Percentiles rank a stretch among this genome's conserved stretches.
phyloP scores from a whole-genome alignment of 2,329 filamentous ascomycete species.

The Pseudogymnoascus sp. region DNA sequence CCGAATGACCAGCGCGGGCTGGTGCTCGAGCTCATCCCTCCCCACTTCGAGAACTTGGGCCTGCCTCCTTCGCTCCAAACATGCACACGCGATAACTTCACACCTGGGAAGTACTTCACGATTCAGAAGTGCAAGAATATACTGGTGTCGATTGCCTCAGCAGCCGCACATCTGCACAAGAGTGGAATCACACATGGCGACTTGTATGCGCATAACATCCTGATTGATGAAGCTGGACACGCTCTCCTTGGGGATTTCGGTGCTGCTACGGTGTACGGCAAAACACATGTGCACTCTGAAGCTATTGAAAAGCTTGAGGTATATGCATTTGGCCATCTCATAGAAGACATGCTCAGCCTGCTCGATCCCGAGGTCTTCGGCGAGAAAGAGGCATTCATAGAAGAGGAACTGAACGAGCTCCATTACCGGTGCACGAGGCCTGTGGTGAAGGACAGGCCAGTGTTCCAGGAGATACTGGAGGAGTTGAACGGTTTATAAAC shows the following conservation, averaged over 20 bases:
- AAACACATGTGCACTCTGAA: conserved; percentile 17
- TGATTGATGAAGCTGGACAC: conserved; percentile 34
- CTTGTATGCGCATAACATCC: conserved; percentile 41
- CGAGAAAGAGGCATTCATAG: conserved; percentile 24
- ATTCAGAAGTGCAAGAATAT: conserved; percentile 30
- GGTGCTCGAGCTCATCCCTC: conserved; percentile 40
- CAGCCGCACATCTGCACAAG: conserved; percentile 37
- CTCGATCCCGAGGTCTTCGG: conserved; percentile 12
- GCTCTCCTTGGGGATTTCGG: conserved; percentile 42
- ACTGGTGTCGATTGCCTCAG: conserved; percentile 35
- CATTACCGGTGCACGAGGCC: conserved; percentile 26
- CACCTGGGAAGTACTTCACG: conserved; percentile 25
- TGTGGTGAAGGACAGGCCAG: conserved; percentile 23
- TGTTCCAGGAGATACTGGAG: conserved; percentile 21
- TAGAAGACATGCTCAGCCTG: conserved; percentile 36
- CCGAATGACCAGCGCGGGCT: conserved; percentile 35
- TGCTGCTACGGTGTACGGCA: conserved; percentile 38
- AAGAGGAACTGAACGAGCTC: conserved; percentile 23
- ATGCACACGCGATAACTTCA: conserved; percentile 40
- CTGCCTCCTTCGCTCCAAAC: conserved; percentile 36
- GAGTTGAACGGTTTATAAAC: conserved; percentile 18
- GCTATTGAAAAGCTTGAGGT: conserved; percentile 38
- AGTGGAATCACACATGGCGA: conserved; percentile 40
- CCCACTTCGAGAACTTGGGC: conserved; percentile 36
- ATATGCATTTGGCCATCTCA: conserved; percentile 39